Conservation (phyloP, 306 rosid genomes). For the Prunus mira region DNA sequence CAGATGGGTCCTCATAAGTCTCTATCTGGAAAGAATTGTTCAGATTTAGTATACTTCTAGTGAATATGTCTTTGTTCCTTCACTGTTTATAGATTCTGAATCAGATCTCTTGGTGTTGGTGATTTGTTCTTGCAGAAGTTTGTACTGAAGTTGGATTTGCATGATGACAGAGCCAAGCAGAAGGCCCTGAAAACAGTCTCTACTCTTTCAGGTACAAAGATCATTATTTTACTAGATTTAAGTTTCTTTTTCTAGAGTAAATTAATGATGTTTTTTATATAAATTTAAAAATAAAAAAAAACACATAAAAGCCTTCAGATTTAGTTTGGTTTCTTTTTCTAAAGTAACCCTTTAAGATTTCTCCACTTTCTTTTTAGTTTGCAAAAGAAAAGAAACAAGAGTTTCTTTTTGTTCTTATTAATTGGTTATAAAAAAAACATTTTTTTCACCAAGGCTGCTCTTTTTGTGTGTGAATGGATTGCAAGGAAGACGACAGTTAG, state of each 20-base stretch:
- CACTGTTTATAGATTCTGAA: conserved; percentile 6
- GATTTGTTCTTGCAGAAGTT: conserved; percentile 57
- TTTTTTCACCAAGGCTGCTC: background rate
- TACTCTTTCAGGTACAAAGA: conserved; percentile 60
- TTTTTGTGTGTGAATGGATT: background rate
- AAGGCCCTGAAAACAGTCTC: conserved; percentile 87
- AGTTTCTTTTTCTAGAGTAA: conserved; percentile 2
- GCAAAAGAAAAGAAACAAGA: background rate
- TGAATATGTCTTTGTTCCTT: background rate
- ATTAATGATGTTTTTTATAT: background rate
- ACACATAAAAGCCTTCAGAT: background rate
- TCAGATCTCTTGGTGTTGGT: conserved; percentile 23
- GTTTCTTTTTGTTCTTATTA: conserved; percentile 10
- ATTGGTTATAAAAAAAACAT: background rate
- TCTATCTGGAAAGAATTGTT: conserved; percentile 7
- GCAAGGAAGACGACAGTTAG: background rate
- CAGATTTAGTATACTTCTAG: conserved; percentile 13
- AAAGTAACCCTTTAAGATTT: background rate
- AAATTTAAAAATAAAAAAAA: background rate
- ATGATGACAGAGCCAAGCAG: conserved; percentile 79
- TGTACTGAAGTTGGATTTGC: conserved; percentile 71
- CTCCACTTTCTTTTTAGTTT: background rate
- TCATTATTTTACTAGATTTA: conserved; percentile 2
- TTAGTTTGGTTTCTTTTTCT: too few relatives aligned
- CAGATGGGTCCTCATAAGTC: background rate